These are phyloP conservation scores for Oxytropis ochrocephala DNA, from an alignment of 306 rosid species.

Conservation along the genomic window DNA sequence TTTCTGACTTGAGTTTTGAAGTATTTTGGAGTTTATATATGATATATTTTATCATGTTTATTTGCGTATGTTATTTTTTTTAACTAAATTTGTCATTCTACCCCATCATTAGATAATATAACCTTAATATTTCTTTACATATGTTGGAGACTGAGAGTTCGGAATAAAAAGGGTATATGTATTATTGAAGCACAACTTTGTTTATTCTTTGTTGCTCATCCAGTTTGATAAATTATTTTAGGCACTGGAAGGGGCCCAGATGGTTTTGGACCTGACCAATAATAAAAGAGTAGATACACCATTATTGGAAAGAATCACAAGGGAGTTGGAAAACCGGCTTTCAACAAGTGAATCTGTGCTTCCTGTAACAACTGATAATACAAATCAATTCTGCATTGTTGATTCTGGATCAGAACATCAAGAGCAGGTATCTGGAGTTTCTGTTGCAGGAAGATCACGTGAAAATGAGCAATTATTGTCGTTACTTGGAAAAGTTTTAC, in stretches of 20 bases:
- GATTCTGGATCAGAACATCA: conserved; percentile 30
- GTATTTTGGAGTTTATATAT: too few species aligned
- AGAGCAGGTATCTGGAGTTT: conserved; percentile 29
- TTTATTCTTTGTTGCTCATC: conserved; percentile 17
- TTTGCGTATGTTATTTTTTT: too few species aligned
- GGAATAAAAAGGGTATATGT: too few species aligned
- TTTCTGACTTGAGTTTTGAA: too few species aligned
- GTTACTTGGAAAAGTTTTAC: conserved; percentile 70
- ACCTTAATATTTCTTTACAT: not conserved
- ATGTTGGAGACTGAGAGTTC: not conserved
- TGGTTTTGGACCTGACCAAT: conserved; percentile 55
- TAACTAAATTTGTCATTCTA: too few species aligned
- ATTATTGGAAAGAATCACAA: conserved; percentile 59
- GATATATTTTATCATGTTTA: too few species aligned
- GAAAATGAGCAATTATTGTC: conserved; percentile 62
- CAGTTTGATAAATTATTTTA: conserved; percentile 27
- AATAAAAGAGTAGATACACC: conserved; percentile 59
- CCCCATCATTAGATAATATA: not conserved
- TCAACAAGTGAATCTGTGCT: conserved; percentile 18
- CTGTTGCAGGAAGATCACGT: conserved; percentile 38
- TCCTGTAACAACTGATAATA: conserved; percentile 25
- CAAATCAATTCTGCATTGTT: conserved; percentile 9
- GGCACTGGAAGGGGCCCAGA: conserved; percentile 80
- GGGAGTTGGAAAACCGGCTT: conserved; percentile 57
- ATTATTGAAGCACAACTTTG: conserved; percentile 5